Evolutionary conservation across 2,329 filamentous ascomycete species (phyloP), one percentile per base, ranked within the genome.

Genomic region (Phaeophleospora eucalypticola): DNA sequence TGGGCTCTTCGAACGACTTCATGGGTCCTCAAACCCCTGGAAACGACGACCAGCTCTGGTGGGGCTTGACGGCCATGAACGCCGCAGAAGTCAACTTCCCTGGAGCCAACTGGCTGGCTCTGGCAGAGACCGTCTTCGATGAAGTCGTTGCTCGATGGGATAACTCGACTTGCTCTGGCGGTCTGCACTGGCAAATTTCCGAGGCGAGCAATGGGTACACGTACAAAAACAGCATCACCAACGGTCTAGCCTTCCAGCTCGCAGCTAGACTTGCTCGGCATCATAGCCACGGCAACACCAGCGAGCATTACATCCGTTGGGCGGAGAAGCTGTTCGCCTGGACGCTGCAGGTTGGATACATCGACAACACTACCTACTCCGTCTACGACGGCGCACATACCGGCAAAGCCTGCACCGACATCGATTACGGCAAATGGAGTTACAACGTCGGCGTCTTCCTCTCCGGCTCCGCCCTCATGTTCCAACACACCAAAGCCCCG

Each of bases 221-320:
- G 59, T 93, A 95, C 77, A 93, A 90, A 68, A 90, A 91, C 70
- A 77, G 83, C n/a, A 81, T 91, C 59, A 83, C 83, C 52, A 94
- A 93, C 65, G 87, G 87, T 35, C 83, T 83, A 14, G 81, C 91
- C 62, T 90, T 94, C 68, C 86, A 91, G 60, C 75, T 95, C 10
- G 83, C 85, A 2, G 87, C 88, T 1, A 62, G 67, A 17, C 59
- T 69, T 3, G 59, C 57, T 4, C 50, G 53, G 20, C 67, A 59
- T 45, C 68, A 67, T 4, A 61, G 58, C 10, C 63, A 65, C 44
- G 62, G 62, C 46, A 68, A 65, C 4, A 86, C 85, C 53, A 29
- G 69, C 41, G 36, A 60, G 47, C 82, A 78, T 0, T 87, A 87
- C 56, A 48, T 72, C 68, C 78, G 87, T 56, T 87, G 84, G 83